Base-by-base conservation (phyloP, 352 stramenopile genomes). In the Phytopythium litorale region DNA sequence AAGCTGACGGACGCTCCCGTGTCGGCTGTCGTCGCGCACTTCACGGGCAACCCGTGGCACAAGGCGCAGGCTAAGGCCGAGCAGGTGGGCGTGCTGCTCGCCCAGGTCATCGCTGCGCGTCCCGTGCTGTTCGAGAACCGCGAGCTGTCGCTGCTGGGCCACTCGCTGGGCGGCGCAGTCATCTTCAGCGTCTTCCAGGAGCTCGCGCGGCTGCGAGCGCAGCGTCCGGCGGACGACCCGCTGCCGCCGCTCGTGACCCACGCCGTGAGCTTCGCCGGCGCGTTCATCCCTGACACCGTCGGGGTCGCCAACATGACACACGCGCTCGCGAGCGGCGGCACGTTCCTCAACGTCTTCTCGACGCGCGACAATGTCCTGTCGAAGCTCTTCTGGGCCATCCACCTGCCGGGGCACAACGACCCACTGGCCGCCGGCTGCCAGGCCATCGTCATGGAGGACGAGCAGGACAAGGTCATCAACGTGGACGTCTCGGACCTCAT, bases 281-380 rank as follows among this genome's bases (percentile, higher is more conserved):
- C 86, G 0, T 91, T 91, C 60, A 67, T 89, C 13, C 79, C 77
- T 11, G 70, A 66, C 18, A 15, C 66, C 1, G 38, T 77, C 25
- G 78, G 65, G 1, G 61, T 92, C 18, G 62, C 65, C 19, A 70
- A 64, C 25, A 65, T 92, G 49, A 56, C 66, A 1, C 40, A 58
- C 5, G 73, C 75, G 5, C 66, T 92, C 6, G 65, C 79, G 32
- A 61, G 66, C 25, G 38, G 51, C 7, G 81, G 81, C 19, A 78
- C 73, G 64, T 80, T 95, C 58, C 43, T 95, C 60, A 95, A 93
- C 71, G 82, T 95, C 8, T 95, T 81, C 58, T 95, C 86, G 11
- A 66, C 67, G 13, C 84, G 79, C 9, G 86, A 95, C 68, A 75
- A 71, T 28, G 83, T 93, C 28, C 70, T 95, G 37, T 76, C 72